These are phyloP conservation scores for Erysimum cheiranthoides DNA, from an alignment of 345 rosid genomes.

Conservation along the genomic window DNA sequence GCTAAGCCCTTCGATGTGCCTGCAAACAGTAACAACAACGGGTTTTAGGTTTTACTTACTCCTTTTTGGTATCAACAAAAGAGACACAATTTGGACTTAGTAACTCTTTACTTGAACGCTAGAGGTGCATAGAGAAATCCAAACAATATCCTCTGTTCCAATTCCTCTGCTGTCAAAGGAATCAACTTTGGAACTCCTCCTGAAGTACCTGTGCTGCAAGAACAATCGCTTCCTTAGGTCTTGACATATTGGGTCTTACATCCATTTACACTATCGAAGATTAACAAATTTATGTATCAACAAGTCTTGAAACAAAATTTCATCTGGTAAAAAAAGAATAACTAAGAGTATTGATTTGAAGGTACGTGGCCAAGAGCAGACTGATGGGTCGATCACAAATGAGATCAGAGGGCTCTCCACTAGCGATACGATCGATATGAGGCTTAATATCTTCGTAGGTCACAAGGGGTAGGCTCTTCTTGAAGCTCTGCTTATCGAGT, in stretches of 20 bases:
- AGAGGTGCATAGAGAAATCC: slow-evolving; percentile 71
- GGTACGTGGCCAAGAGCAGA: slow-evolving; percentile 76
- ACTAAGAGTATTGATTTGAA: not conserved
- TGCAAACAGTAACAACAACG: slow-evolving; percentile 36
- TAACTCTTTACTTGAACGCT: slow-evolving; percentile 60
- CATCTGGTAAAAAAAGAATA: not conserved
- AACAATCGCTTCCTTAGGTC: not conserved
- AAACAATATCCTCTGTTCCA: slow-evolving; percentile 75
- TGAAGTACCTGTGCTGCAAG: slow-evolving; percentile 89
- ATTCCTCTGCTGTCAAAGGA: slow-evolving; percentile 85
- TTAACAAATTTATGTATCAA: not conserved
- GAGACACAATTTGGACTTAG: not conserved
- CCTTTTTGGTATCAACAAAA: not conserved
- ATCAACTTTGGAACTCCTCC: slow-evolving; percentile 90
- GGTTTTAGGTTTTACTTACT: not conserved
- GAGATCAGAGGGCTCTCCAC: slow-evolving; percentile 63
- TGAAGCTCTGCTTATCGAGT: slow-evolving; percentile 58
- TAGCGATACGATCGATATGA: slow-evolving; percentile 70
- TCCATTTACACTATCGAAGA: not conserved
- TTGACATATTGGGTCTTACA: not conserved
- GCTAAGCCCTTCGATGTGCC: slow-evolving; percentile 71
- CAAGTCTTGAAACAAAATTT: not conserved
- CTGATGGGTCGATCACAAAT: slow-evolving; percentile 74
- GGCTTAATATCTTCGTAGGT: slow-evolving; percentile 71
- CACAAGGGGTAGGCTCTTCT: slow-evolving; percentile 67